Conservation (phyloP, 371 early-diverging fungal species). For the Mortierella sp. region DNA sequence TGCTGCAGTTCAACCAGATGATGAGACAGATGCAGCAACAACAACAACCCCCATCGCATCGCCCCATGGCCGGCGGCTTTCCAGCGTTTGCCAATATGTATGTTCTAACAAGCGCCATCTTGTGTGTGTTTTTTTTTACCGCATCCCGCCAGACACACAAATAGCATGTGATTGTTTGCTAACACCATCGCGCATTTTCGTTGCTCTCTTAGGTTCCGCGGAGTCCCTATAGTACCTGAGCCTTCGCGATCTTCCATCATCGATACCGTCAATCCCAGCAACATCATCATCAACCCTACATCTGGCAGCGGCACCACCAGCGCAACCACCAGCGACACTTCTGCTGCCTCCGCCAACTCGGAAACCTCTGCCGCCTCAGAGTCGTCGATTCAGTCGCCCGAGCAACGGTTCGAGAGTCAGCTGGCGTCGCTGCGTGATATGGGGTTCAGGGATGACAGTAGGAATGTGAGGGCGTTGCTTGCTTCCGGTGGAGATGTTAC, state of each 20-base stretch:
- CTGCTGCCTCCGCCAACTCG: background rate
- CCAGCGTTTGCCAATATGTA: constrained; percentile 31
- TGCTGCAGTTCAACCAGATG: constrained; percentile 55
- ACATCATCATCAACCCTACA: constrained; percentile 2
- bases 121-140: background rate
- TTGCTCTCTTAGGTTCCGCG: constrained; percentile 18
- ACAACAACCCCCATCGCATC: constrained; percentile 25
- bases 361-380: constrained; percentile 7
- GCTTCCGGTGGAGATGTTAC: constrained; percentile 83
- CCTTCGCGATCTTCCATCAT: too few relatives aligned
- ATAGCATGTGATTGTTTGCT: background rate
- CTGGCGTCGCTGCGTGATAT: constrained; percentile 82
- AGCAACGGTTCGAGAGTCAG: constrained; percentile 75
- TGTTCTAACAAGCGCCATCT: background rate
- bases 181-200: background rate
- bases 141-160: background rate
- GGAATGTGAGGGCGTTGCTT: constrained; percentile 78
- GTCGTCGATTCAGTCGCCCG: constrained; percentile 60
- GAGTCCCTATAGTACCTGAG: constrained; percentile 5
- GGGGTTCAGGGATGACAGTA: constrained; percentile 82
- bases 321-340: background rate
- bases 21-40: constrained; percentile 55
- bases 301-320: background rate
- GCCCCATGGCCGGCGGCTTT: constrained; percentile 15
- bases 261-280: constrained; percentile 9